Conservation (phyloP, 352 stramenopile genomes). For the Phytophthora fragariae region DNA sequence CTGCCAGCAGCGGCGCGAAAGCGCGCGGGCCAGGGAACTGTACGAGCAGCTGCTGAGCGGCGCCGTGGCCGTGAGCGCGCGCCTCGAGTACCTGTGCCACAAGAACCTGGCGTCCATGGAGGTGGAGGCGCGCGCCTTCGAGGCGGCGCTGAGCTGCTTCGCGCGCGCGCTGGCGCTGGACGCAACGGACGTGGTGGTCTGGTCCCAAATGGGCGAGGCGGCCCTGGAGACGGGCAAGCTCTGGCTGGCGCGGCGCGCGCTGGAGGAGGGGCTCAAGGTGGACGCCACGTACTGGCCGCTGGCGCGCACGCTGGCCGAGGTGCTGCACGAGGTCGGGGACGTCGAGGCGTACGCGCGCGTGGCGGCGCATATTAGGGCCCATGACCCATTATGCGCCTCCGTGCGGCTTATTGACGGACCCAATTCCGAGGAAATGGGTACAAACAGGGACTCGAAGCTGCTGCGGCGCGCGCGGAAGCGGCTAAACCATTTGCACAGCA, state of each 20-base stretch:
- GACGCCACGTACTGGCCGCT: slow-evolving; percentile 76
- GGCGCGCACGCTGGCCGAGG: slow-evolving; percentile 60
- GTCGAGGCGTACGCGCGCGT: slow-evolving; percentile 55
- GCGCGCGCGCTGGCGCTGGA: slow-evolving; percentile 62
- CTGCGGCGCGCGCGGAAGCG: slow-evolving; percentile 24
- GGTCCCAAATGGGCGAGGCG: slow-evolving; percentile 70
- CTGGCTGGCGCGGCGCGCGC: slow-evolving; percentile 62
- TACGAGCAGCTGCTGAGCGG: slow-evolving; percentile 48
- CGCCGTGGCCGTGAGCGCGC: slow-evolving; percentile 41
- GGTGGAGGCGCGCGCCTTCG: slow-evolving; percentile 50
- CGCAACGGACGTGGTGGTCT: slow-evolving; percentile 79
- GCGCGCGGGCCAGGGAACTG: slow-evolving; percentile 40
- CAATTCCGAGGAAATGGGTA: neutral
- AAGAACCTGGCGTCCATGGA: slow-evolving; percentile 76
- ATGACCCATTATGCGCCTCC: slow-evolving; percentile 54
- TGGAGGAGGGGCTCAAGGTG: slow-evolving; percentile 67
- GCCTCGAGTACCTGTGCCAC: slow-evolving; percentile 73
- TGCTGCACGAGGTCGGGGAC: slow-evolving; percentile 67
- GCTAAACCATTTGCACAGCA: slow-evolving; percentile 35
- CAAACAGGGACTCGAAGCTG: slow-evolving; percentile 20
- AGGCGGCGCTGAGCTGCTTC: slow-evolving; percentile 56
- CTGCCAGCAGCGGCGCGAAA: slow-evolving; percentile 63
- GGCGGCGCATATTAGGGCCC: slow-evolving; percentile 47
- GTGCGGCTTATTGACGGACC: slow-evolving; percentile 41
- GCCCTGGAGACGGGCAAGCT: slow-evolving; percentile 69